phyloP scores from a whole-genome alignment of 2,329 filamentous ascomycete species.

The Calonectria multiphialidica region DNA sequence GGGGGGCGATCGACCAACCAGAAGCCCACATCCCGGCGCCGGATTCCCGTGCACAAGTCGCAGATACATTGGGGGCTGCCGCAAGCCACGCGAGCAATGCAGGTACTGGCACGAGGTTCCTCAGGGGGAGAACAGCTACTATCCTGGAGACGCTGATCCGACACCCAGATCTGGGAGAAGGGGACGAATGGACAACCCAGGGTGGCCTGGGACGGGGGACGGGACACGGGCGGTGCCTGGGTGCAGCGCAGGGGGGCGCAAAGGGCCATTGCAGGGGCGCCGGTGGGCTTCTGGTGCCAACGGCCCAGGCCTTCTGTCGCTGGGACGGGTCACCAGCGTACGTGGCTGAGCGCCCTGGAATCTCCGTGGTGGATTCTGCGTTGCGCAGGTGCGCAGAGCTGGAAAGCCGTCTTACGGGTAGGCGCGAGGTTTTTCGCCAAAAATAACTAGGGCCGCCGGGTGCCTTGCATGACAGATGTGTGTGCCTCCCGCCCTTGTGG shows the following conservation, averaged over 20 bases:
- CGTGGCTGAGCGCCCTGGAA: constrained; percentile 24
- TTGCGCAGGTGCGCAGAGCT: no score
- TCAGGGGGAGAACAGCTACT: not conserved
- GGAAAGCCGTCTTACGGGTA: not conserved
- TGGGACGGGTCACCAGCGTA: not conserved
- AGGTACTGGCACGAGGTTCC: constrained; percentile 33
- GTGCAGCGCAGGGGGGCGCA: not conserved
- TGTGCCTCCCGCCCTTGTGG: constrained; percentile 24
- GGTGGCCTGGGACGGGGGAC: not conserved
- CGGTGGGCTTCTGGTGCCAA: not conserved
- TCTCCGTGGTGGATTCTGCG: constrained; percentile 4
- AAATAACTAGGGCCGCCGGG: constrained; percentile 35
- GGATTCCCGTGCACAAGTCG: constrained; percentile 23
- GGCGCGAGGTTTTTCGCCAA: not conserved
- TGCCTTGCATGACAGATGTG: constrained; percentile 19
- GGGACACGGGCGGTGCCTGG: not conserved
- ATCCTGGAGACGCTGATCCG: constrained; percentile 25
- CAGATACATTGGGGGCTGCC: constrained; percentile 32
- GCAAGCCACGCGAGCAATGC: constrained; percentile 30
- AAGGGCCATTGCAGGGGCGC: constrained; percentile 11
- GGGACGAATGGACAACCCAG: not conserved
- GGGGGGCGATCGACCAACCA: constrained; percentile 13
- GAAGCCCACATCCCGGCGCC: constrained; percentile 11
- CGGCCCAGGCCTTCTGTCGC: constrained; percentile 1
- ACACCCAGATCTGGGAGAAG: constrained; percentile 35